Evolutionary conservation across 176 grass and related monocot genomes (phyloP), one percentile per base, ranked within the genome.

Genomic region (Triticum dicoccoides): DNA sequence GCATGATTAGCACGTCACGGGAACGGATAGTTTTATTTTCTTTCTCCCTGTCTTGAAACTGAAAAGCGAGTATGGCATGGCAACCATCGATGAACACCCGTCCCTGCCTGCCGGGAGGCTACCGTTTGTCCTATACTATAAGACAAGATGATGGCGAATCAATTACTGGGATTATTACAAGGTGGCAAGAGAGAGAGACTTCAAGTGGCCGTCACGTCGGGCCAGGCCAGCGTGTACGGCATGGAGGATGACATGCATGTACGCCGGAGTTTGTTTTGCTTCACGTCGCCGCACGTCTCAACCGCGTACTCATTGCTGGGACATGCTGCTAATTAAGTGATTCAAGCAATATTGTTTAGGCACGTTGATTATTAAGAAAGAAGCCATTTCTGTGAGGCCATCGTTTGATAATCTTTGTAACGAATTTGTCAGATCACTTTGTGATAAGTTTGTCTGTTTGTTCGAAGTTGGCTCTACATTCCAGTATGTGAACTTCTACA

Each of bases 1-100:
- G 62, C 37, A 76, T 56, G 24, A 67, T 85, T 61, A 69, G 69
- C 77, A 89, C 88, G 88, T 21, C 88, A 74, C 42, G 39, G 44
- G 49, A 18, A 11, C 11, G 44, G 18, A 17, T 30, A 38, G 20
- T 80, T 33, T 39, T 69, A 4, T 24, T 20, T 12, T 14, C 59
- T 44, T 14, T 13, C 11, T 17, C 77, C 38, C 15, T 58, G 14
- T 21, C 56, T 27, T 41, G 51, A 75, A 65, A 59, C 37, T 74
- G 9, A 49, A 35, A 49, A 52, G 32, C 13, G 64, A 82, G 52
- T 21, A 51, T 13, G 4, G 54, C 5, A 82, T 4, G 64, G 18
- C 38, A 6, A 23, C 17, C 11, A 65, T 67, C 18, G 20, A 69
- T 37, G 47, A 27, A 61, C 35, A 18, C 23, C 58, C 56, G 5